Evolutionary conservation across 1,284 basidiomycete genomes (phyloP), one percentile per base, ranked within the genome.

Genomic region (Pyrrhoderma noxium): DNA sequence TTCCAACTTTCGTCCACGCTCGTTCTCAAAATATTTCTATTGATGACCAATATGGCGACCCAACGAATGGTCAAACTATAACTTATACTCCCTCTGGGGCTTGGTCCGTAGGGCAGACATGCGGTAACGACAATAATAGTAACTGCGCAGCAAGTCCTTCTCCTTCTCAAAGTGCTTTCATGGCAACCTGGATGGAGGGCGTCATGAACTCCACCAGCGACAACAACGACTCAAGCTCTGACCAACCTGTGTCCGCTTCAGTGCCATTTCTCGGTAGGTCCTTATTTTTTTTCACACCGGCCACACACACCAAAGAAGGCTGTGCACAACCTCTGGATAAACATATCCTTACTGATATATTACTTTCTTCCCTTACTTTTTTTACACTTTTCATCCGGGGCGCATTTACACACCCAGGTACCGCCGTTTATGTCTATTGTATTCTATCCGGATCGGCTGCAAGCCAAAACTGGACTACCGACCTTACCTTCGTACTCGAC

Each of bases 41-140:
- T 18, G 52, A 54, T 38, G 52, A 54, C 41, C 45, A 47, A 21
- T 19, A 45, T 8, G 47, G 47, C 11, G 52, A 54, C 41, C 42
- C 43, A 13, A 40, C 34, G 7, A 54, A 22, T 18, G 47, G 52
- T n/a, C 31, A 42, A 34, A 14, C 8, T 13, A 50, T 54, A 35
- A 22, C 16, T 18, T 54, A 54, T 35, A 39, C 8, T n/a, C 52
- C 52, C 4, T 3, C 22, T 9, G 25, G 3, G 3, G 27, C 35
- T 34, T 54, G 52, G 52, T 40, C 38, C 9, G 21, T 16, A 9
- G 53, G 53, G 2, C 52, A 54, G 16, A 27, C 35, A 7, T 54
- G 52, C 37, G 3, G 2, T 7, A 3, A 11, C 2, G 27, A n/a
- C n/a, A n/a, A n/a, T n/a, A n/a, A n/a, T n/a, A 2, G 5, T 13